Percentiles rank a stretch among this genome's conserved stretches.
These are phyloP conservation scores for Silene uniflora DNA, from an alignment of 148 eudicot genomes.

Conservation along the genomic window DNA sequence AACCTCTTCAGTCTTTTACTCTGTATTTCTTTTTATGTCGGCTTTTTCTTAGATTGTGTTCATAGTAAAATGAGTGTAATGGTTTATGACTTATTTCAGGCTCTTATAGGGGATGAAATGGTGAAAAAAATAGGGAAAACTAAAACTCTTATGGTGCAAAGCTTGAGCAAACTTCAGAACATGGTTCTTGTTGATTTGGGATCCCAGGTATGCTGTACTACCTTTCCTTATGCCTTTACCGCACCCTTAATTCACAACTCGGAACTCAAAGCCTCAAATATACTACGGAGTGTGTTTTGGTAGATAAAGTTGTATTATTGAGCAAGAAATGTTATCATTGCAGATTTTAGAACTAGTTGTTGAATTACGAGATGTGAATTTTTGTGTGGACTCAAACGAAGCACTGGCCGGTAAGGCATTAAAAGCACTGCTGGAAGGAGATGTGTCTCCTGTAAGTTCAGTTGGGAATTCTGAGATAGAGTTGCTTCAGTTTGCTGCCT, in stretches of 20 bases:
- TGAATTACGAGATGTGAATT: slow-evolving; percentile 28
- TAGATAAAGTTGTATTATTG: slow-evolving; percentile 2
- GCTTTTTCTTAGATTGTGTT: too few relatives aligned
- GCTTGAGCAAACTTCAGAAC: slow-evolving; percentile 60
- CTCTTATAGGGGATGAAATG: slow-evolving; percentile 61
- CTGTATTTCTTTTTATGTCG: too few relatives aligned
- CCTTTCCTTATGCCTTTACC: neutral
- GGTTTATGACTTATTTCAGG: slow-evolving; percentile 39
- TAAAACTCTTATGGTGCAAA: slow-evolving; percentile 43
- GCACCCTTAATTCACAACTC: neutral
- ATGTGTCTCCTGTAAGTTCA: slow-evolving; percentile 23
- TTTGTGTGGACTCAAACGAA: slow-evolving; percentile 37
- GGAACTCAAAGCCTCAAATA: neutral
- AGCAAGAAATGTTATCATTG: slow-evolving; percentile 12
- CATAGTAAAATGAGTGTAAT: neutral
- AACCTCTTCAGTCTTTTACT: too few relatives aligned
- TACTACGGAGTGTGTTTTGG: neutral
- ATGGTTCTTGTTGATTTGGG: slow-evolving; percentile 65
- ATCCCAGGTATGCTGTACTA: slow-evolving; percentile 46
- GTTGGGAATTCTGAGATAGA: slow-evolving; percentile 32
- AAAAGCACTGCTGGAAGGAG: slow-evolving; percentile 37
- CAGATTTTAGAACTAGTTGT: slow-evolving; percentile 39
- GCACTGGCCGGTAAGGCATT: slow-evolving; percentile 47
- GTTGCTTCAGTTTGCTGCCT: slow-evolving; percentile 40
- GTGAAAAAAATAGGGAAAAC: slow-evolving; percentile 57